Evolutionary conservation across 805 yeast species (phyloP).

Genomic region (Cyberlindnera galapagoensis): DNA sequence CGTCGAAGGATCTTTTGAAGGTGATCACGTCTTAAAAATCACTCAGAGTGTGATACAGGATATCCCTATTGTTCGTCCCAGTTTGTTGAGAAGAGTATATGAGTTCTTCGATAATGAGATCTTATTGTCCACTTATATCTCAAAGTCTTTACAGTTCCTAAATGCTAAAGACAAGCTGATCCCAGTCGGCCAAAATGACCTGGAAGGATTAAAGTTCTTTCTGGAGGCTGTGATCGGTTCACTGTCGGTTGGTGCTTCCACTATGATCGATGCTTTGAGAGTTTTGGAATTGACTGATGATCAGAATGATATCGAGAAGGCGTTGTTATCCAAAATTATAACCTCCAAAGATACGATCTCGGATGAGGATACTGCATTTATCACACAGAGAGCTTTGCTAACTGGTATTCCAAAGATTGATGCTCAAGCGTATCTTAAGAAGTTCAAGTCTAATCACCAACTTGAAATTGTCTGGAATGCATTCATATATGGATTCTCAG

Average conservation of each 20-base stretch:
- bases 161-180: background rate
- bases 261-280: constrained; percentile 1
- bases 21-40: background rate
- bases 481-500: constrained; percentile 2
- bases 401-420: background rate
- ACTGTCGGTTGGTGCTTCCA: background rate
- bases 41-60: background rate
- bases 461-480: constrained; percentile 2
- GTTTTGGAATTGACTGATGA: constrained; percentile 6
- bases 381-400: background rate
- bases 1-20: background rate
- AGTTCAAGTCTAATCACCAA: background rate
- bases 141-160: no score
- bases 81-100: no score
- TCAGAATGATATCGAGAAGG: constrained; percentile 1
- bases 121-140: no score
- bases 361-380: background rate
- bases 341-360: background rate
- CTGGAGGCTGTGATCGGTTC: background rate
- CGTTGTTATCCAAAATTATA: background rate
- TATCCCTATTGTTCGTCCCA: background rate
- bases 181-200: constrained; percentile 3
- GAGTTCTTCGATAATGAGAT: no score
- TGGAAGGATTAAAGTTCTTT: constrained; percentile 1
- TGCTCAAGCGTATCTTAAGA: constrained; percentile 1